Evolutionary conservation across 257 asterid species (phyloP).

Genomic region (Cinchona pubescens): DNA sequence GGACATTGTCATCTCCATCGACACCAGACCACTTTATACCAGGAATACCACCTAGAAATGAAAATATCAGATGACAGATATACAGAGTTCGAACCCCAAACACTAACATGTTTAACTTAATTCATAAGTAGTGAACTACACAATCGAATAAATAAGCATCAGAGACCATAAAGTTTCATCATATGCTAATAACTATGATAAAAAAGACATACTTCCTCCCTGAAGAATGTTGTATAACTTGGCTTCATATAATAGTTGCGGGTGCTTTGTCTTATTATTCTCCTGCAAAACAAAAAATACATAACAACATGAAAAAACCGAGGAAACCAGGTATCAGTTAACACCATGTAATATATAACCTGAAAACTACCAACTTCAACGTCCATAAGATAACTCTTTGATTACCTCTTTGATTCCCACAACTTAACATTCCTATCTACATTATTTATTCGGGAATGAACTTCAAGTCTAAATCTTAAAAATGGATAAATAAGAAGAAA

Average conservation of each 20-base stretch:
- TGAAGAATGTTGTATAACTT: conserved; percentile 83
- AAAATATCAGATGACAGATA: conserved; percentile 11
- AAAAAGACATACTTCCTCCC: conserved; percentile 89
- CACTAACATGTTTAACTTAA: neutral
- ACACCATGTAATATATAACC: neutral
- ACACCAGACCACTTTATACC: conserved; percentile 88
- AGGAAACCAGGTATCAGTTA: neutral
- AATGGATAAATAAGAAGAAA: neutral
- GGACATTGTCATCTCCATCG: conserved; percentile 83
- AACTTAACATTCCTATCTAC: neutral
- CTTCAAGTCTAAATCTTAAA: neutral
- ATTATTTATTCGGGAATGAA: neutral
- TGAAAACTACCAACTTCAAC: neutral
- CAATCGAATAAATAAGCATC: neutral
- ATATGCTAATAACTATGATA: neutral
- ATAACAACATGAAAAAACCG: neutral
- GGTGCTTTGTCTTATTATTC: conserved; percentile 87
- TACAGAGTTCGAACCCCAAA: neutral
- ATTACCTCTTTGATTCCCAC: neutral
- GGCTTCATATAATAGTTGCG: conserved; percentile 91
- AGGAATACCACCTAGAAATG: conserved; percentile 78
- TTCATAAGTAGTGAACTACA: neutral
- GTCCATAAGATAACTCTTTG: neutral
- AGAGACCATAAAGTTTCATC: neutral
- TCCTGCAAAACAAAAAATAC: conserved; percentile 50